Base-by-base conservation (phyloP, 2,329 filamentous ascomycete genomes). In the Pestalotiopsis sp. region DNA sequence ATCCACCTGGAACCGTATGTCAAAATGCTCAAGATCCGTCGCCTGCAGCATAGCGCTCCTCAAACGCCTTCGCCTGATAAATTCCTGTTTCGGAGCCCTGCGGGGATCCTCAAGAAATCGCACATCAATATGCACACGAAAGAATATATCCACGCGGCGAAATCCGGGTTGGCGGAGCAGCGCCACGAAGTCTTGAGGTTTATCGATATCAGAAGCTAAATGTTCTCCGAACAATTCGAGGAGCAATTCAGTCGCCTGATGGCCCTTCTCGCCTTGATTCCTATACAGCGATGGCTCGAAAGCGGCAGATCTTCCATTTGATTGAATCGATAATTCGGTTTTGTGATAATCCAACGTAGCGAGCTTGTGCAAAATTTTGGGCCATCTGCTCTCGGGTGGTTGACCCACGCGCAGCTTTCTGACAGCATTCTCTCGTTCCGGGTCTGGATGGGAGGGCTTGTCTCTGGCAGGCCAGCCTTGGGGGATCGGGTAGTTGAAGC, bases 401-500 rank as follows among this genome's bases (percentile, higher is more conserved):
- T 4, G 27, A 27, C 27, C 2, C 3, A 27, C 3, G 27, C 3
- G 3, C 27, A 27, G 27, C 27, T 4, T 27, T 27, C 3, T 4
- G 27, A 27, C 27, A 27, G 27, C 27, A 27, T 27, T 27, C 27
- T 27, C 27, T 27, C 27, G 27, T 27, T 27, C 27, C 27, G 27
- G 27, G 3, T 27, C 27, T 27, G 27, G 5, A 27, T 3, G 27
- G 27, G 27, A 27, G 27, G 27, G 27, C 27, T 27, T 27, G 27
- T 4, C 27, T 27, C 27, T 27, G 27, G 27, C 27, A 25, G 56
- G 65, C 65, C 65, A 66, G 31, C 52, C 65, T 13, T 36, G 12
- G 25, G 36, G 65, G 12, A 66, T 13, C 0, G 56, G 56, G 12
- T 66, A 66, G 65, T 25, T 59, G 36, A 66, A 60, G 65, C 65